Conservation (phyloP, 768 basidiomycete genomes). For the Podaxis sp. region DNA sequence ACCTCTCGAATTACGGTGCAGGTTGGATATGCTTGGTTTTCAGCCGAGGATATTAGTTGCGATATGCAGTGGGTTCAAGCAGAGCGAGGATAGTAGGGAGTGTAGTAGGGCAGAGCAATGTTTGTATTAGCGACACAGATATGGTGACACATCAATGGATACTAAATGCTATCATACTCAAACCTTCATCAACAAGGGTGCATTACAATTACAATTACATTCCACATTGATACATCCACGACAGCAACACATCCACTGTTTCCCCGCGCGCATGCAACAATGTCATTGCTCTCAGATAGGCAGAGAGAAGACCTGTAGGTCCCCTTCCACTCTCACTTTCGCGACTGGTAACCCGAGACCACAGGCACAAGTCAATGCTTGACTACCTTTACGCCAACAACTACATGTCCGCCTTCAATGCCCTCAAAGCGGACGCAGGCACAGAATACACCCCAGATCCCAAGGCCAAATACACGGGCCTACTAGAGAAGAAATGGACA, state of each 20-base stretch:
- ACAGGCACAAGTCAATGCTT: slow-evolving; percentile 75
- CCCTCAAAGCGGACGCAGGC: slow-evolving; percentile 49
- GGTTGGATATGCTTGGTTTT: neutral
- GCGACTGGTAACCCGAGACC: slow-evolving; percentile 15
- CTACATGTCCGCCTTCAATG: slow-evolving; percentile 58
- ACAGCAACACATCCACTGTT: neutral
- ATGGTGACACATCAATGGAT: slow-evolving; percentile 1
- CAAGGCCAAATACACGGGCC: slow-evolving; percentile 78
- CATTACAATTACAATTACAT: neutral
- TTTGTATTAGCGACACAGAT: neutral
- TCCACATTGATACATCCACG: neutral
- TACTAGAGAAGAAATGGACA: slow-evolving; percentile 98
- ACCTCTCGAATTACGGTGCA: neutral
- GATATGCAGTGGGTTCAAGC: neutral
- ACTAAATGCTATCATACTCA: slow-evolving; percentile 2
- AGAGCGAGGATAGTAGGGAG: neutral
- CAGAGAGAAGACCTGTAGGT: slow-evolving; percentile 24
- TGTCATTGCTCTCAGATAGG: slow-evolving; percentile 22
- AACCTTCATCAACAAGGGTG: slow-evolving; percentile 4
- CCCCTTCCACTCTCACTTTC: neutral
- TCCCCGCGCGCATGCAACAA: slow-evolving; percentile 8
- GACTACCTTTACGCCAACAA: slow-evolving; percentile 70
- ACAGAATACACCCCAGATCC: slow-evolving; percentile 76
- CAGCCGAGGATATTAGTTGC: neutral
- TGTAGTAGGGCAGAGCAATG: neutral